Evolutionary conservation across 108 stramenopile genomes (phyloP), one percentile per base, ranked within the genome.

Genomic region (Epithemia pelagica): DNA sequence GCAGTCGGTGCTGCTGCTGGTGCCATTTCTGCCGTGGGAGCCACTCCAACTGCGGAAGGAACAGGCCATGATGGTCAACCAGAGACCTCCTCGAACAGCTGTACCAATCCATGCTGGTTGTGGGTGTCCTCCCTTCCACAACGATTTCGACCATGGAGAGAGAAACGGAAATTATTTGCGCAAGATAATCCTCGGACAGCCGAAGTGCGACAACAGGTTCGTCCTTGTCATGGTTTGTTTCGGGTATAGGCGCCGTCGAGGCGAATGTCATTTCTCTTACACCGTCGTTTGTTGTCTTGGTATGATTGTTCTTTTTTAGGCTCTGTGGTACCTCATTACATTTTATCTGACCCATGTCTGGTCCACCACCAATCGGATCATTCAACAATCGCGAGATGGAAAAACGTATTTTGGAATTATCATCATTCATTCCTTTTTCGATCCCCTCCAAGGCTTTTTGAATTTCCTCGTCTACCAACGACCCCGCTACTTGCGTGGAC

Each of bases 361-460:
- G 74, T 75, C 57, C 64, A 78, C 77, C 46, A 74, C 46, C 23
- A 58, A 58, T 62, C 57, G 68, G 3, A 28, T 77, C n/a, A 19
- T 58, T 10, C 66, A 69, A 32, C 32, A 21, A 3, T 21, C 31
- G 28, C 62, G 15, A 19, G 52, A 51, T 31, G 62, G 62, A 3
- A 52, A 54, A 8, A 54, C 69, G 2, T 37, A 30, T 21, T 64
- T 32, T 32, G 28, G 22, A n/a, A 2, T 70, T 22, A 64, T 54
- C 28, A 5, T 54, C 21, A 52, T 63, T 10, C 62, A 64, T 56
- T 51, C 69, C 22, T 65, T 58, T 28, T 73, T 73, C 27, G 59
- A 65, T 25, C 79, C 79, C 19, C 32, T 73, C 37, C 79, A 80
- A 58, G 79, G 79, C 5, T 62, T 80, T 26, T 57, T 75, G 31